A percentile compares a stretch with the other conserved stretches of the same genome.
phyloP scores from a whole-genome alignment of 2,329 filamentous ascomycete species.

The Botrytis paeoniae region DNA sequence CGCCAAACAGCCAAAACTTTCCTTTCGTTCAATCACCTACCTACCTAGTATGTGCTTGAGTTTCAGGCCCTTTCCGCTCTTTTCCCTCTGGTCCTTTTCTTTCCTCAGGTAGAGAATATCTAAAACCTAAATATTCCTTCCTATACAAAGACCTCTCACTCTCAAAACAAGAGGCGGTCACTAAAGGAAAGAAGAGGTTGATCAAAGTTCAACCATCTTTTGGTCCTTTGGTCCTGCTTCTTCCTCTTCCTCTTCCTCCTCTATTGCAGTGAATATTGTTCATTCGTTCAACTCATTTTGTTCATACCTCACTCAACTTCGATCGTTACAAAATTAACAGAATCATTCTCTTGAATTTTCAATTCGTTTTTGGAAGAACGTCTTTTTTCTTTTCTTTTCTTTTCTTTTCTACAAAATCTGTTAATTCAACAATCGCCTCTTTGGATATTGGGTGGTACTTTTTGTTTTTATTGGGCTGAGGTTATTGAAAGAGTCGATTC shows the following conservation, averaged over 20 bases:
- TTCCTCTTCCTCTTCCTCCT: background rate
- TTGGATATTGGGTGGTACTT: constrained; percentile 19
- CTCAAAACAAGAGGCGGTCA: background rate
- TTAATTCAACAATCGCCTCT: constrained; percentile 9
- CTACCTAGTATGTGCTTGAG: background rate
- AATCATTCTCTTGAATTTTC: constrained; percentile 20
- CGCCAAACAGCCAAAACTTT: background rate
- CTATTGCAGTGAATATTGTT: background rate
- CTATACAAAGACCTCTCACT: background rate
- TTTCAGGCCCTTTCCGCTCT: background rate
- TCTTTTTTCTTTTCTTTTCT: constrained; percentile 16
- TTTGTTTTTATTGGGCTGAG: constrained; percentile 11
- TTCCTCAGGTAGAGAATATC: background rate
- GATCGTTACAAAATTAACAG: constrained; percentile 1
- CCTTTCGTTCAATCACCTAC: background rate
- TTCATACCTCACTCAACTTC: background rate
- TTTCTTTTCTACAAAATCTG: constrained; percentile 13
- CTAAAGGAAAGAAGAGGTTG: constrained; percentile 12
- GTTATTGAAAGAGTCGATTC: background rate
- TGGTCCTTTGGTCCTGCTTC: background rate
- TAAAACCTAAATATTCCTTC: background rate
- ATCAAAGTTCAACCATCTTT: background rate
- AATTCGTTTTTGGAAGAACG: constrained; percentile 17
- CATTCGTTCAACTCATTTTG: background rate
- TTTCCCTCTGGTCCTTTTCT: background rate